Conservation (phyloP, 768 basidiomycete genomes). For the Russula emetica region DNA sequence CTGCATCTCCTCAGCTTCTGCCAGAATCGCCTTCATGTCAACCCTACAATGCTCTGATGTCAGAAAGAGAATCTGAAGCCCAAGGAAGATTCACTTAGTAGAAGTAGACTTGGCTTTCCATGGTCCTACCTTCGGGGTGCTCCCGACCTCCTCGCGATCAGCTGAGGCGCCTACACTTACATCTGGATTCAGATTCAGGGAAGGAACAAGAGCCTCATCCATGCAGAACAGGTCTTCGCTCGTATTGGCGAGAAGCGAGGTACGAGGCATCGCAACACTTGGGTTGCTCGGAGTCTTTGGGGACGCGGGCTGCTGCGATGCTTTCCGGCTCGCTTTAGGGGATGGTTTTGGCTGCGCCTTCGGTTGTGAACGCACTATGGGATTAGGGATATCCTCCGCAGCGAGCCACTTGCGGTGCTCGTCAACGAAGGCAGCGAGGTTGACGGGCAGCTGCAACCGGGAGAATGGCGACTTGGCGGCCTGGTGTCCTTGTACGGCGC, state of each 20-base stretch:
- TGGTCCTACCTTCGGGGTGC: constrained; percentile 27
- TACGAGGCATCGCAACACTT: constrained; percentile 24
- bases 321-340: constrained; percentile 34
- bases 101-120: constrained; percentile 41
- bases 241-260: constrained; percentile 31
- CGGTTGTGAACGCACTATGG: constrained; percentile 40
- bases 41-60: constrained; percentile 42
- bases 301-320: constrained; percentile 32
- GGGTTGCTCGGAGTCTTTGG: constrained; percentile 30
- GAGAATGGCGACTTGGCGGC: constrained; percentile 59
- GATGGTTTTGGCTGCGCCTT: constrained; percentile 30
- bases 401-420: constrained; percentile 69
- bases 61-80: neutral
- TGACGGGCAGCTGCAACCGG: constrained; percentile 50
- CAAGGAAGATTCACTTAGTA: constrained; percentile 47
- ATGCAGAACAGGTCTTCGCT: constrained; percentile 76
- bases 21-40: constrained; percentile 85
- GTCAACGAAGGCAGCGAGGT: constrained; percentile 45
- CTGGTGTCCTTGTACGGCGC: constrained; percentile 57
- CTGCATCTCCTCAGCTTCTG: constrained; percentile 52
- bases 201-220: constrained; percentile 55
- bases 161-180: constrained; percentile 1
- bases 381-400: constrained; percentile 60
- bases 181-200: constrained; percentile 29
- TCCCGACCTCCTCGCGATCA: neutral